phyloP scores from a whole-genome alignment of 441 rosid species.

The Omphalea diandra region DNA sequence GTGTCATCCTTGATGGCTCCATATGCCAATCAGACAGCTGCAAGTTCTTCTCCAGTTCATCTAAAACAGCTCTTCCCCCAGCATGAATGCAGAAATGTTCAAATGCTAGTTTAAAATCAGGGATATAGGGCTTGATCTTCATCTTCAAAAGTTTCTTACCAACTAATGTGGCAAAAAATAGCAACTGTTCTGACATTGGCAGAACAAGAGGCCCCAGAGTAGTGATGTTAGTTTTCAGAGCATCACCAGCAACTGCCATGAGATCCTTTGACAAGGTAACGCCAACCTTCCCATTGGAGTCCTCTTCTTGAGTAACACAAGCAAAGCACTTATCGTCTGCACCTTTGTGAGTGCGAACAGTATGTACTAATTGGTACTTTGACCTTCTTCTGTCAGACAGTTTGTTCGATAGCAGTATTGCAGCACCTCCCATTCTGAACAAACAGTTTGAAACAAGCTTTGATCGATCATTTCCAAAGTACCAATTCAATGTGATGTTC shows the following conservation, averaged over 20 bases:
- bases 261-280: constrained; percentile 72
- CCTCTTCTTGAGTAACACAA: constrained; percentile 80
- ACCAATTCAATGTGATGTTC: constrained; percentile 86
- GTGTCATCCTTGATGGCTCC: constrained; percentile 90
- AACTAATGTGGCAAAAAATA: constrained; percentile 53
- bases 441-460: constrained; percentile 83
- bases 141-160: constrained; percentile 56
- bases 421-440: constrained; percentile 89
- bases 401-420: constrained; percentile 73
- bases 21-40: constrained; percentile 70
- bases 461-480: constrained; percentile 77
- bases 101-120: constrained; percentile 73
- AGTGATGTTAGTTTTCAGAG: constrained; percentile 81
- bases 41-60: constrained; percentile 75
- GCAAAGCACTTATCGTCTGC: constrained; percentile 61
- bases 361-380: constrained; percentile 68
- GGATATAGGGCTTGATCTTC: constrained; percentile 70
- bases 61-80: constrained; percentile 88
- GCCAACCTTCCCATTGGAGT: constrained; percentile 58
- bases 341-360: constrained; percentile 84
- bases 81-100: constrained; percentile 93
- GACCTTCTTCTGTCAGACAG: constrained; percentile 51
- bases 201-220: constrained; percentile 80
- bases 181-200: constrained; percentile 68
- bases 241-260: constrained; percentile 81